Evolutionary conservation across 225 moss, liverwort and hornwort species (phyloP).

Genomic region (Sphagnum tenellum): DNA sequence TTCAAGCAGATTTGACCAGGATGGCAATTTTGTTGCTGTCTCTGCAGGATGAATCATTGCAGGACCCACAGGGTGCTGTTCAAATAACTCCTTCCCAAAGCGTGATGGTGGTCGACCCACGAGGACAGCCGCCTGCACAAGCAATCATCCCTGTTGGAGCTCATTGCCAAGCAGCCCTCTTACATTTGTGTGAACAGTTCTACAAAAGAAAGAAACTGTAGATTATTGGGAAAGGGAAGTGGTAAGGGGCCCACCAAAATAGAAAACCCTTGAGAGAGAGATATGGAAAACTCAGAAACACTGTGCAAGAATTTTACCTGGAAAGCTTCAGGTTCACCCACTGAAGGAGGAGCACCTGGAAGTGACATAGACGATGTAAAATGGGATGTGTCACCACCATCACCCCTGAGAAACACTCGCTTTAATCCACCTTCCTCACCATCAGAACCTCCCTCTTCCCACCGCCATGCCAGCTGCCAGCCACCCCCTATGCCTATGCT

Average conservation of each 20-base stretch:
- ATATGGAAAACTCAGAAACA: no score
- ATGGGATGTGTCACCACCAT: slow-evolving; percentile 60
- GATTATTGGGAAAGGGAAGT: no score
- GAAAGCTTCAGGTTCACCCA: slow-evolving; percentile 43
- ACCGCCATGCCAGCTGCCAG: slow-evolving; percentile 94
- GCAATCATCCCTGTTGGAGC: neutral
- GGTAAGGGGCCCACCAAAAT: no score
- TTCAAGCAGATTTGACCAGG: slow-evolving; percentile 59
- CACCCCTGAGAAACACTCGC: slow-evolving; percentile 73
- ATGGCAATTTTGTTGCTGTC: slow-evolving; percentile 77
- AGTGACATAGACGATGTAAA: slow-evolving; percentile 63
- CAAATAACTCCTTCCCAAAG: slow-evolving; percentile 37
- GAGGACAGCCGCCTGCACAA: slow-evolving; percentile 64
- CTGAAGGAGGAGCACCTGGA: slow-evolving; percentile 50
- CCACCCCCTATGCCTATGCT: slow-evolving; percentile 93
- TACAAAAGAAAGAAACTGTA: no score
- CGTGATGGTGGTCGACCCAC: slow-evolving; percentile 57
- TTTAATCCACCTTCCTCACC: slow-evolving; percentile 70
- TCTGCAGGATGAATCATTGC: slow-evolving; percentile 83
- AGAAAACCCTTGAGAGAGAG: no score
- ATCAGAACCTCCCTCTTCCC: slow-evolving; percentile 59
- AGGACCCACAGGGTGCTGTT: slow-evolving; percentile 65
- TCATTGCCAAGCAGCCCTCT: neutral
- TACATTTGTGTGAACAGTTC: neutral
- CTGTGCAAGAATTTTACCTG: slow-evolving; percentile 19